Conservation (phyloP, 108 stramenopile genomes). For the Schizochytrium sp. region DNA sequence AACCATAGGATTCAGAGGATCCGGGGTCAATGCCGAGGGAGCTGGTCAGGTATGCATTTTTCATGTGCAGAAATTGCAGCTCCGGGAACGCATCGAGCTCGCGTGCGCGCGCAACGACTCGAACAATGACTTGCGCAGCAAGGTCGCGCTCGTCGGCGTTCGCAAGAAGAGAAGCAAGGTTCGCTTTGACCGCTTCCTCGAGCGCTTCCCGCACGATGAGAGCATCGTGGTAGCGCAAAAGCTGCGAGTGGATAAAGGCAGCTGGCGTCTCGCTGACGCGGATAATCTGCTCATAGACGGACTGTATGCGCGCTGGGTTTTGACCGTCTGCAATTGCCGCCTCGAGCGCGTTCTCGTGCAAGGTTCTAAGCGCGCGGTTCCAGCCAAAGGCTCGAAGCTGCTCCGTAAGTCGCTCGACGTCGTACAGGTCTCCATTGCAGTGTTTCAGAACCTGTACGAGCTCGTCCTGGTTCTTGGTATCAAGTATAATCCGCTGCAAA, state of each 20-base stretch:
- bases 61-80: constrained; percentile 7
- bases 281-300: constrained; percentile 12
- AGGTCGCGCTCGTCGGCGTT: not conserved
- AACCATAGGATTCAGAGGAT: not conserved
- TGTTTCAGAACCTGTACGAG: not conserved
- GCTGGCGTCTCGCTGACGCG: not conserved
- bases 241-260: not conserved
- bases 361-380: not conserved
- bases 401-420: not conserved
- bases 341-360: not conserved
- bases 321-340: not conserved
- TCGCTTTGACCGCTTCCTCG: not conserved
- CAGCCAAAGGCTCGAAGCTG: constrained; percentile 1
- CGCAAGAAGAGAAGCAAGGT: not conserved
- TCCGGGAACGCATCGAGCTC: not conserved
- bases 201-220: not conserved
- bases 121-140: not conserved
- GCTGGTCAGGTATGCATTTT: not conserved
- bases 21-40: not conserved
- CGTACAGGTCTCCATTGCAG: not conserved
- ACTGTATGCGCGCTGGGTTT: not conserved
- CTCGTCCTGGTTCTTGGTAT: not conserved
- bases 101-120: not conserved
- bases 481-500: not conserved
- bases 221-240: not conserved